Conservation (phyloP, 495 filamentous ascomycete species). For the Aspergillus cavernicola region DNA sequence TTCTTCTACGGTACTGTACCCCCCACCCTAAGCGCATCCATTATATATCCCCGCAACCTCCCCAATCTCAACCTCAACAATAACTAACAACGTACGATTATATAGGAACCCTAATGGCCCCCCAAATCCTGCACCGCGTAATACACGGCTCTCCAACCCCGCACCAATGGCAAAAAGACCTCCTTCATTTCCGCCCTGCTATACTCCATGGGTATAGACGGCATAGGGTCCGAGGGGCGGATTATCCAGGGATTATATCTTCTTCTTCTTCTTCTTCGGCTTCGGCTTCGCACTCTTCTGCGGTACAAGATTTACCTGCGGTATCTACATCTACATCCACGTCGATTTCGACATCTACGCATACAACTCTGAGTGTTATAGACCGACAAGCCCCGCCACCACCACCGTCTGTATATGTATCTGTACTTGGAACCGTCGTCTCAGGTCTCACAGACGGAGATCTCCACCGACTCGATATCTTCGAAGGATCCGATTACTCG, state of each 20-base stretch:
- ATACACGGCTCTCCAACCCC: conserved; percentile 60
- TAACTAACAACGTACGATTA: conserved; percentile 2
- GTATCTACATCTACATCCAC: background rate
- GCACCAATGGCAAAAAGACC: conserved; percentile 46
- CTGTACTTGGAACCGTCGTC: conserved; percentile 78
- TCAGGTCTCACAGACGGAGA: conserved; percentile 76
- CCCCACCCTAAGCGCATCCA: background rate
- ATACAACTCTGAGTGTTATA: no score
- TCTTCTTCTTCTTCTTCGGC: conserved; percentile 14
- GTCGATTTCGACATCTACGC: no score
- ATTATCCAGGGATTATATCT: conserved; percentile 82
- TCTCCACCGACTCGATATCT: conserved; percentile 70
- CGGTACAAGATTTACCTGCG: background rate
- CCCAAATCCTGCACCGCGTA: conserved; percentile 76
- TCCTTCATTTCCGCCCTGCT: conserved; percentile 67
- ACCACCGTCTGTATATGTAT: no score
- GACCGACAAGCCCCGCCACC: no score
- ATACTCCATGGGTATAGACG: conserved; percentile 69
- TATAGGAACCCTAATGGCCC: conserved; percentile 65
- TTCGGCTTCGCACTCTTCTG: background rate
- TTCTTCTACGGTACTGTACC: conserved; percentile 55
- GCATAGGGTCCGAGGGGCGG: conserved; percentile 60
- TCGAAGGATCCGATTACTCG: conserved; percentile 76
- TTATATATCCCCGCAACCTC: conserved; percentile 2
- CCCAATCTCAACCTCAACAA: background rate